Evolutionary conservation across 805 yeast genomes (phyloP), one percentile per base, ranked within the genome.

Genomic region (Kluyveromyces lactis): DNA sequence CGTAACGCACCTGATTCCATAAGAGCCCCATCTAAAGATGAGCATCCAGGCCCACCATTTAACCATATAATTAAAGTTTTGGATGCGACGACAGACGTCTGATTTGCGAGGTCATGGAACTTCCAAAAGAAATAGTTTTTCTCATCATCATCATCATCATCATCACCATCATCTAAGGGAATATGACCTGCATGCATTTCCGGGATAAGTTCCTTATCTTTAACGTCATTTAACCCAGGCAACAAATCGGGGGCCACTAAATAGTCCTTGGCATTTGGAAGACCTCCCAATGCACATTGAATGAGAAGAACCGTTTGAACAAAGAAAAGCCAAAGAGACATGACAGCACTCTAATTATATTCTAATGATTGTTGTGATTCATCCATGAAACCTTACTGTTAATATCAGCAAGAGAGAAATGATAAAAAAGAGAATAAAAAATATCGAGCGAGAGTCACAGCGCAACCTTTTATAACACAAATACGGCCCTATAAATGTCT

Each of bases 41-140:
- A 87, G 59, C 98, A 92, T 0, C 98, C 98, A 0, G 98, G 98
- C 0, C 98, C 98, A 29, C 98, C 98, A 58, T 92, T 92, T 17
- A 92, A 69, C 97, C 98, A 92, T 40, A 92, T 71, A 7, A 82
- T 71, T 17, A 83, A 68, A 45, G 69, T 70, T 47, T 69, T 64
- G 29, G 50, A 49, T 18, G 68, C 40, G 5, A 19, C 26, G 7
- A 42, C 41, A 11, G 32, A 36, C 6, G 55, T 60, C 27, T 56
- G 56, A 12, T 60, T 52, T 4, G 56, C 51, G 7, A 38, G 42
- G 18, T 47, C 48, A 50, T 32, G 61, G 40, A 79, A 80, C 52
- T 74, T 76, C 95, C 95, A 85, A 56, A 85, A 87, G 53, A 82
- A 87, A 51, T 84, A 71, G 49, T 73, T 69, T 23, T 81, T 77